These are phyloP conservation scores for Lasiosphaeria ovina DNA, from an alignment of 495 filamentous ascomycete genomes.

Conservation along the genomic window DNA sequence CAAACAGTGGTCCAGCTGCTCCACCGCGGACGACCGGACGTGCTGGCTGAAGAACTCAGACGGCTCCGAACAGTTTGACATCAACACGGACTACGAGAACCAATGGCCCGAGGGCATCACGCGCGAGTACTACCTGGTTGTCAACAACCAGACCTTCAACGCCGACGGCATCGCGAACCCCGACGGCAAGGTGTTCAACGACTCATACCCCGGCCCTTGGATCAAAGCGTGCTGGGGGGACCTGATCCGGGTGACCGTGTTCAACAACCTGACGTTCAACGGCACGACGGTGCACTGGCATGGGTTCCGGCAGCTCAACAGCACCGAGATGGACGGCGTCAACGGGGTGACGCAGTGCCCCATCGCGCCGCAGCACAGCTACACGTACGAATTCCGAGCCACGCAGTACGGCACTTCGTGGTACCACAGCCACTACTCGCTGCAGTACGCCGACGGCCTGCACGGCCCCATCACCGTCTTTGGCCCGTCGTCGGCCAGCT, in stretches of 20 bases:
- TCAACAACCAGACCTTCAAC: slow-evolving; percentile 12
- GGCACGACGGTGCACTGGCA: slow-evolving; percentile 25
- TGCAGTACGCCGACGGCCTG: slow-evolving; percentile 46
- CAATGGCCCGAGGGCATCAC: not conserved
- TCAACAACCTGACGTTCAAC: not conserved
- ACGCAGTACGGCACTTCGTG: slow-evolving; percentile 51
- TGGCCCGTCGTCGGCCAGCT: slow-evolving; percentile 36
- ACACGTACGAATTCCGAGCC: slow-evolving; percentile 51
- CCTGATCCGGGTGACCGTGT: not conserved
- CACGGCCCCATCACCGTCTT: slow-evolving; percentile 43
- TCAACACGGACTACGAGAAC: not conserved
- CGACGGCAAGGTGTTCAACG: slow-evolving; percentile 17
- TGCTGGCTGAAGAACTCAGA: not conserved
- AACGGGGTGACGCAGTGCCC: slow-evolving; percentile 46
- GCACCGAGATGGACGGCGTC: slow-evolving; percentile 46
- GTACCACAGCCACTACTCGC: slow-evolving; percentile 56
- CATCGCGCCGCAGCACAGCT: slow-evolving; percentile 36
- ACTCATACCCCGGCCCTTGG: slow-evolving; percentile 15
- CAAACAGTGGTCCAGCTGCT: not conserved
- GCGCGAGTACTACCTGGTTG: slow-evolving; percentile 11
- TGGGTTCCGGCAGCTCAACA: slow-evolving; percentile 28
- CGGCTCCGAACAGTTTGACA: not conserved
- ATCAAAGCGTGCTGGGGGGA: slow-evolving; percentile 20
- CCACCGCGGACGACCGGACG: not conserved
- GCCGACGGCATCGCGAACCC: slow-evolving; percentile 15